Evolutionary conservation across 306 rosid genomes (phyloP).

Genomic region (Cicer bijugum): DNA sequence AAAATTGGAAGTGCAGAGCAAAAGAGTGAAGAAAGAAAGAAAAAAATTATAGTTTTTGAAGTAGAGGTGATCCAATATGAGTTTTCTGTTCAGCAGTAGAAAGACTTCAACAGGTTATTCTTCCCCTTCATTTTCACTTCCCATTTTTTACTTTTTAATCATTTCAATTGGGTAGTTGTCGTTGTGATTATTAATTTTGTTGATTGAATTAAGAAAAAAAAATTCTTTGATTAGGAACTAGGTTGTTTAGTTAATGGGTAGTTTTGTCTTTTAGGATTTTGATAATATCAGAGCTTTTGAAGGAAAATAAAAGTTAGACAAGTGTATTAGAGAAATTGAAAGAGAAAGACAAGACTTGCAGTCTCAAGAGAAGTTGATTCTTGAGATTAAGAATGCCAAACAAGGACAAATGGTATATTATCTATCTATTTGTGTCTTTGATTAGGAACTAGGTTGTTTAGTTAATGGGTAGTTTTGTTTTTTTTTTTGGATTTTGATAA

Average conservation of each 20-base stretch:
- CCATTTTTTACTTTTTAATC: conserved; percentile 1
- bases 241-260: too few species aligned
- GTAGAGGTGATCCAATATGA: conserved; percentile 50
- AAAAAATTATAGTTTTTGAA: neutral
- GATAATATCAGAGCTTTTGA: too few species aligned
- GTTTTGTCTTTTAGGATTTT: too few species aligned
- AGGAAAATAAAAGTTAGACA: too few species aligned
- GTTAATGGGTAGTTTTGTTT: conserved; percentile 32
- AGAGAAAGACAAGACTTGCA: too few species aligned
- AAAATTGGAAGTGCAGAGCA: neutral
- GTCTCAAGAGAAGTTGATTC: too few species aligned
- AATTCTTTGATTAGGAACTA: too few species aligned
- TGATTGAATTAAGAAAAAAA: neutral
- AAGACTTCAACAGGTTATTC: conserved; percentile 75
- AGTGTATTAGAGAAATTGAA: too few species aligned
- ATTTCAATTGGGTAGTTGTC: neutral
- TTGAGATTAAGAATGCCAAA: too few species aligned
- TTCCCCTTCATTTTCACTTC: neutral
- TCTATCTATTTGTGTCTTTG: conserved; percentile 21
- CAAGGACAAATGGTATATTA: too few species aligned
- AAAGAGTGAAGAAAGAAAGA: neutral
- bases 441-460: conserved; percentile 4
- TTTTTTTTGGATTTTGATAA: conserved; percentile 17
- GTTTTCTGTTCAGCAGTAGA: conserved; percentile 78
- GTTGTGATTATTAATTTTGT: too few species aligned